Evolutionary conservation across 140 eudicot species (phyloP).

Genomic region (Stevia rebaudiana): DNA sequence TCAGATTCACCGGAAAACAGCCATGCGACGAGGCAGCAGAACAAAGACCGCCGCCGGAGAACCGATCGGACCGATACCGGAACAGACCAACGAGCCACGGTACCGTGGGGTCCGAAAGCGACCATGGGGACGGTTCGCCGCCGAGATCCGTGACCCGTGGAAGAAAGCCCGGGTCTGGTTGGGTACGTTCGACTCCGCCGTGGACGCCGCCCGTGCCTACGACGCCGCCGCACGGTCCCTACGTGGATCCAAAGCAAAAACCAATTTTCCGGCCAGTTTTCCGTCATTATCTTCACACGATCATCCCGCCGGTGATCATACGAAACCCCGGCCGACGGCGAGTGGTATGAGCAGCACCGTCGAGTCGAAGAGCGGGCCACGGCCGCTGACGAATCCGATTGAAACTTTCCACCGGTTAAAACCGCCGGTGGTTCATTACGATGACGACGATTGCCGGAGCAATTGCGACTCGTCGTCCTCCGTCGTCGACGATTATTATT

Average conservation of each 20-base stretch:
- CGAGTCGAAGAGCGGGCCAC: constrained; percentile 50
- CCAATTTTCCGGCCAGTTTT: constrained; percentile 39
- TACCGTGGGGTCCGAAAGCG: constrained; percentile 51
- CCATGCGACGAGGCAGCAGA: constrained; percentile 32
- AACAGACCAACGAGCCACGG: constrained; percentile 33
- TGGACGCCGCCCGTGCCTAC: constrained; percentile 59
- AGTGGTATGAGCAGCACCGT: constrained; percentile 62
- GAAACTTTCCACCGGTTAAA: constrained; percentile 15
- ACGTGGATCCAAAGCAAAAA: constrained; percentile 54
- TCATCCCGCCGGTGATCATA: constrained; percentile 10
- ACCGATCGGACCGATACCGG: background rate
- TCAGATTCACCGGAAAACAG: constrained; percentile 15
- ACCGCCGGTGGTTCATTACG: constrained; percentile 11
- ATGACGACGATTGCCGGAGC: constrained; percentile 42
- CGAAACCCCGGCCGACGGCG: constrained; percentile 27
- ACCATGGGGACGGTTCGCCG: constrained; percentile 66
- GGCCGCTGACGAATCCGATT: constrained; percentile 17
- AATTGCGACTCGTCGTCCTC: constrained; percentile 56
- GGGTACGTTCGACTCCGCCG: constrained; percentile 56
- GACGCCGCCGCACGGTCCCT: constrained; percentile 58
- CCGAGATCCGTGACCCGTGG: constrained; percentile 68
- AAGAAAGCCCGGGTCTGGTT: constrained; percentile 64
- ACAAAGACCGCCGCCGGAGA: constrained; percentile 21
- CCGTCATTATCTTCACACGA: constrained; percentile 8
- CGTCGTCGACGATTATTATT: constrained; percentile 39